These are phyloP conservation scores for Arbutus unedo DNA, from an alignment of 148 eudicot genomes.

Conservation along the genomic window DNA sequence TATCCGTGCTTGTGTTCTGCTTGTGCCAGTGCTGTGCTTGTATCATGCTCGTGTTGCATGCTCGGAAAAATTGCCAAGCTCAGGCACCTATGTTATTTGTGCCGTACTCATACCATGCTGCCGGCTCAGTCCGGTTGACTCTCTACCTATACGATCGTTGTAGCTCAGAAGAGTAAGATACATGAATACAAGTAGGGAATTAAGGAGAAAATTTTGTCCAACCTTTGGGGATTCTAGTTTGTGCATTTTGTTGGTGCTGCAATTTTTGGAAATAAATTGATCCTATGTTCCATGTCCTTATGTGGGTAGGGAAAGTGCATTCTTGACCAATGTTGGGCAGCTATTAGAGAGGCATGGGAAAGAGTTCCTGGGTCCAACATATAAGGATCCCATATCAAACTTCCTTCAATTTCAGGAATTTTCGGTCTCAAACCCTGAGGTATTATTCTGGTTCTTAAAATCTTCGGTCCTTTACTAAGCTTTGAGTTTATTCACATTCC, in stretches of 20 bases:
- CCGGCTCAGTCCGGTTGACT: too few relatives aligned
- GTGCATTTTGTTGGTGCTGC: background rate
- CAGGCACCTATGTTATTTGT: too few relatives aligned
- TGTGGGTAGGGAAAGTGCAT: constrained; percentile 46
- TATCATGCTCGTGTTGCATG: too few relatives aligned
- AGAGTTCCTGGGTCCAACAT: constrained; percentile 59
- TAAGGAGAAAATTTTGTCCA: background rate
- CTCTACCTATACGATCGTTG: background rate
- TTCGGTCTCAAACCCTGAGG: constrained; percentile 85
- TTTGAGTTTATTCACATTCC: background rate
- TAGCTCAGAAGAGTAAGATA: background rate
- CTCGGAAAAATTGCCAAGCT: too few relatives aligned
- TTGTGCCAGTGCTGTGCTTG: too few relatives aligned
- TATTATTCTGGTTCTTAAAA: constrained; percentile 21
- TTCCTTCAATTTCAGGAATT: constrained; percentile 75
- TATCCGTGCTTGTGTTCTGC: too few relatives aligned
- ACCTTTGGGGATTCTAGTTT: background rate
- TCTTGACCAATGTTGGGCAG: constrained; percentile 62
- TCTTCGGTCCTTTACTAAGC: background rate
- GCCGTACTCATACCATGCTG: too few relatives aligned
- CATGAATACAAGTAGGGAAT: background rate
- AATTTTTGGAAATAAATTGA: background rate
- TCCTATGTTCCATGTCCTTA: background rate
- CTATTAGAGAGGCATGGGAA: constrained; percentile 69
- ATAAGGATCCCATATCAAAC: constrained; percentile 78